phyloP scores from a whole-genome alignment of 768 basidiomycete genomes.

The Pilatotrama ljubarskyi region DNA sequence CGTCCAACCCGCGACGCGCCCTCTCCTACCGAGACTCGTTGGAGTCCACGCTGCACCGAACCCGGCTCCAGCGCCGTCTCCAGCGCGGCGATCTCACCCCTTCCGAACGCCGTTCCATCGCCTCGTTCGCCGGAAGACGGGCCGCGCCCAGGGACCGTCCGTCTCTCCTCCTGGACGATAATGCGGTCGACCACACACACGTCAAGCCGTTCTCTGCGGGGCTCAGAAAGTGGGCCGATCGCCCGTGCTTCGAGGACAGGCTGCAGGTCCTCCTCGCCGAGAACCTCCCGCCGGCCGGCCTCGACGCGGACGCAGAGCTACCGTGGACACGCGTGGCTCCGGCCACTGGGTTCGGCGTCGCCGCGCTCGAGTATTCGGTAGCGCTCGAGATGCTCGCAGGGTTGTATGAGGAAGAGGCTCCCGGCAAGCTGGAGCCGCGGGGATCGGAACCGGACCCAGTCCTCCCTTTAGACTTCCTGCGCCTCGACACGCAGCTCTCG shows the following conservation, averaged over 20 bases:
- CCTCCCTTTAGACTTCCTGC: constrained; percentile 12
- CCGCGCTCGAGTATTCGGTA: constrained; percentile 72
- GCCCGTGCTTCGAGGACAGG: constrained; percentile 78
- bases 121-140: constrained; percentile 38
- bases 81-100: constrained; percentile 38
- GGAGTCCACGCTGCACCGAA: constrained; percentile 50
- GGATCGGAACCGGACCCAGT: constrained; percentile 4
- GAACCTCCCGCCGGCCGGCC: constrained; percentile 1
- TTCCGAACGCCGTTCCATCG: constrained; percentile 45
- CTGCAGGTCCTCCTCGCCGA: constrained; percentile 52
- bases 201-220: constrained; percentile 48
- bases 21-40: constrained; percentile 42
- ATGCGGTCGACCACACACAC: constrained; percentile 35
- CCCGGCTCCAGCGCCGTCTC: constrained; percentile 49
- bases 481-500: constrained; percentile 15
- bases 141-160: constrained; percentile 16
- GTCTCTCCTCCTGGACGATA: constrained; percentile 36
- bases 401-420: constrained; percentile 34
- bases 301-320: constrained; percentile 29
- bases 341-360: constrained; percentile 57
- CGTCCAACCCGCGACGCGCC: constrained; percentile 43
- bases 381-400: constrained; percentile 65
- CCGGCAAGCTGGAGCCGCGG: constrained; percentile 18
- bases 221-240: constrained; percentile 66
- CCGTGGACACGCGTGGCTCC: constrained; percentile 38